Evolutionary conservation across 345 rosid genomes (phyloP).

Genomic region (Aethionema arabicum): DNA sequence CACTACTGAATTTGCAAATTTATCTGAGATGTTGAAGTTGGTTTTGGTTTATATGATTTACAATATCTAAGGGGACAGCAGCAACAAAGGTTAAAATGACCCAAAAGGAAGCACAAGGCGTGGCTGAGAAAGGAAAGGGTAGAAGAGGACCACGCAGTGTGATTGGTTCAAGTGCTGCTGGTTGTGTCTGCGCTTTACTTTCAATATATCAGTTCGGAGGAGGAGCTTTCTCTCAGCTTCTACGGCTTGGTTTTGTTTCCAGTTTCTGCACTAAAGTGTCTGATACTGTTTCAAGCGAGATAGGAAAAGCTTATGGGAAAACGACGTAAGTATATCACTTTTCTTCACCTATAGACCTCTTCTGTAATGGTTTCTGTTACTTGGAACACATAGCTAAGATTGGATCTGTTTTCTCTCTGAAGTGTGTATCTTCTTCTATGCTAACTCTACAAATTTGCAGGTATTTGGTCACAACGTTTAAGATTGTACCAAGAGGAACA

Average conservation of each 20-base stretch:
- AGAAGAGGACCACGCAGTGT: slow-evolving; percentile 97
- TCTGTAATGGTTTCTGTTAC: slow-evolving; percentile 20
- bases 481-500: slow-evolving; percentile 90
- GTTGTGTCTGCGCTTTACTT: slow-evolving; percentile 82
- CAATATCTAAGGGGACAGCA: slow-evolving; percentile 70
- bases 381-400: slow-evolving; percentile 19
- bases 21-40: slow-evolving; percentile 27
- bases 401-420: neutral
- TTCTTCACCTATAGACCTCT: neutral
- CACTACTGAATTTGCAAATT: neutral
- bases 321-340: slow-evolving; percentile 64
- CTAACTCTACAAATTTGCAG: slow-evolving; percentile 26
- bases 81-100: slow-evolving; percentile 95
- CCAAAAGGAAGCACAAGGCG: slow-evolving; percentile 92
- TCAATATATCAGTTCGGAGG: slow-evolving; percentile 71
- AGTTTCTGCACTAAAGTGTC: slow-evolving; percentile 96
- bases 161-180: slow-evolving; percentile 98
- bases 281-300: slow-evolving; percentile 92
- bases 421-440: neutral
- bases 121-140: slow-evolving; percentile 94
- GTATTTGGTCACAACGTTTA: slow-evolving; percentile 81
- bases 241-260: slow-evolving; percentile 83
- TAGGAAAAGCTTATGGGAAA: slow-evolving; percentile 96
- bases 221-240: slow-evolving; percentile 44
- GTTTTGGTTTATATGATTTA: slow-evolving; percentile 34